Conservation (phyloP, 2,329 filamentous ascomycete genomes). For the Sporothrix protearum region DNA sequence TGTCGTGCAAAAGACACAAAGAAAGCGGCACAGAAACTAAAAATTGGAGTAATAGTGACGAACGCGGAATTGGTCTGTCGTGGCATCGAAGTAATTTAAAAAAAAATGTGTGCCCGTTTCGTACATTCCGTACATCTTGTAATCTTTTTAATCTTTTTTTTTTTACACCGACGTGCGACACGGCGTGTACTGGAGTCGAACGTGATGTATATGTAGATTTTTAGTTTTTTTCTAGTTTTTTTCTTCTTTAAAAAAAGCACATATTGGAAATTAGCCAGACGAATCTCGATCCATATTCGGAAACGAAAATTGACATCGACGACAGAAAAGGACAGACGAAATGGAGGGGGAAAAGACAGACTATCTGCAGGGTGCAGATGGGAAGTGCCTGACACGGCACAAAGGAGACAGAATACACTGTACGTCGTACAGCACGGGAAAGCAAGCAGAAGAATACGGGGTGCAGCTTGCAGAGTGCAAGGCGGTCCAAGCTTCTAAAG, state of each 20-base stretch:
- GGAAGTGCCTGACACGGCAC: conserved; percentile 5
- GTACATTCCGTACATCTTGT: too few species aligned
- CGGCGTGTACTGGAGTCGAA: neutral
- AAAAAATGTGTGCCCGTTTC: too few species aligned
- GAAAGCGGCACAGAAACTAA: neutral
- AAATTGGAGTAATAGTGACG: neutral
- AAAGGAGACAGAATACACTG: neutral
- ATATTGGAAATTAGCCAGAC: neutral
- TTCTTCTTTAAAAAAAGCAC: neutral
- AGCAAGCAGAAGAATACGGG: conserved; percentile 13
- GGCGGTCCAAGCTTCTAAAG: conserved; percentile 10
- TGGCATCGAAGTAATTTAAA: neutral
- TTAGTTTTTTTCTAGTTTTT: too few species aligned
- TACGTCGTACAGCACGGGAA: neutral
- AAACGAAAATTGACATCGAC: neutral
- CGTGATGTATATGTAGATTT: neutral
- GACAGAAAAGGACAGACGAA: neutral
- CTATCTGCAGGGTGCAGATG: neutral
- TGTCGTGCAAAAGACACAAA: neutral
- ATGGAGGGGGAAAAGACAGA: neutral
- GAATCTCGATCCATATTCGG: neutral
- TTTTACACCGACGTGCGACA: neutral
- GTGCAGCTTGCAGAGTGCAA: conserved; percentile 19
- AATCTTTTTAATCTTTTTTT: neutral
- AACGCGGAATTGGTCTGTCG: neutral